These are phyloP conservation scores for Trichosporon ovoides DNA, from an alignment of 1,284 basidiomycete species.

Conservation along the genomic window DNA sequence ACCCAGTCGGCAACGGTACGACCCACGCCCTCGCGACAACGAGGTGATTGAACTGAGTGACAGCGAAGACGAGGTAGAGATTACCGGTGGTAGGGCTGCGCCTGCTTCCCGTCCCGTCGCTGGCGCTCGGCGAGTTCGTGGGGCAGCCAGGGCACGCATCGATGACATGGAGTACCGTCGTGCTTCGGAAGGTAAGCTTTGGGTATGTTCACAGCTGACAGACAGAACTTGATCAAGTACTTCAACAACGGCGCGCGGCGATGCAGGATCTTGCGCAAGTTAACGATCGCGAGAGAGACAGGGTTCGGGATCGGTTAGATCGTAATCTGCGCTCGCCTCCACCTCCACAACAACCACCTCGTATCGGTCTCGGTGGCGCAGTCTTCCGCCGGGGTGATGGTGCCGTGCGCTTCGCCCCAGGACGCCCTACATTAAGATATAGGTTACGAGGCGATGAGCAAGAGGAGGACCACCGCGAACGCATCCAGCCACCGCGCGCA, in stretches of 20 bases:
- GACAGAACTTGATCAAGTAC: not conserved
- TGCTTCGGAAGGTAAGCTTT: not conserved
- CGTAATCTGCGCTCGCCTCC: constrained; percentile 15
- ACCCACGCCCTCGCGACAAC: not conserved
- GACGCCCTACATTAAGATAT: not conserved
- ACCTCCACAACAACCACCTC: not conserved
- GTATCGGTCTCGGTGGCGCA: constrained; percentile 23
- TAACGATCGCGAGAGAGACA: not conserved
- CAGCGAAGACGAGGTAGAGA: not conserved
- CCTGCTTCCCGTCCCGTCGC: not conserved
- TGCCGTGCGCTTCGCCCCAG: constrained; percentile 21
- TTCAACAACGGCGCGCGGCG: not conserved
- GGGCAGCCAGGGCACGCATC: not conserved
- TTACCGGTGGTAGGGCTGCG: not conserved
- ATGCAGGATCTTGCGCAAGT: not conserved
- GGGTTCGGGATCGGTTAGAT: not conserved
- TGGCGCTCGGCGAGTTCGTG: not conserved
- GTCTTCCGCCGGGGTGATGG: constrained; percentile 22
- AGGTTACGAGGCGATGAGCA: not conserved
- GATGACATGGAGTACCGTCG: not conserved
- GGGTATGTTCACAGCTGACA: not conserved
- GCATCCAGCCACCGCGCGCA: constrained; percentile 1
- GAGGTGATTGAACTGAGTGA: constrained; percentile 1
- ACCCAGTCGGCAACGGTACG: not conserved
- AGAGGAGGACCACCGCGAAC: not conserved